A percentile compares a stretch with the other conserved stretches of the same genome.
Evolutionary conservation across 495 filamentous ascomycete genomes (phyloP).

Genomic region (Aspergillus wentii): DNA sequence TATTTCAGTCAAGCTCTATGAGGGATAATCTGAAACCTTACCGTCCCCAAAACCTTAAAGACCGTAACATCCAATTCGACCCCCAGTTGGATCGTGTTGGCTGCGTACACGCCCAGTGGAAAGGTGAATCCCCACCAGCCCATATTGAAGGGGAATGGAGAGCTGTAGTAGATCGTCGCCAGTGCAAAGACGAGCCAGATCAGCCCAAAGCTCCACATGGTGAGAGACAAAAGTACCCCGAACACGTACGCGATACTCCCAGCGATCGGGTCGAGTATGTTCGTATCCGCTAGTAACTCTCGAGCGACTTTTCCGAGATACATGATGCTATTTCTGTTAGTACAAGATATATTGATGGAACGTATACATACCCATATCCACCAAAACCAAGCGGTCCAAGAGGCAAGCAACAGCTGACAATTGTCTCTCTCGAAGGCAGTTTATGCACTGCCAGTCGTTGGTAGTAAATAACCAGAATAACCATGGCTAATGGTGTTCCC

Average conservation of each 20-base stretch:
- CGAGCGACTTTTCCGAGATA: conserved; percentile 39
- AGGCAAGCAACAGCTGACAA: conserved; percentile 44
- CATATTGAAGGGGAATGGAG: conserved; percentile 55
- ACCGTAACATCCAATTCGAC: conserved; percentile 41
- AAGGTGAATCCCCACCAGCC: conserved; percentile 62
- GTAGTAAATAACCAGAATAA: conserved; percentile 44
- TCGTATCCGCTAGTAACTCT: conserved; percentile 19
- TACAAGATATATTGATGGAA: background rate
- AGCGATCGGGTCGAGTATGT: conserved; percentile 20
- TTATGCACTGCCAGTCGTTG: conserved; percentile 41
- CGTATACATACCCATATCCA: conserved; percentile 34
- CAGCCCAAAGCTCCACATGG: conserved; percentile 47
- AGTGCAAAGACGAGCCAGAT: conserved; percentile 47
- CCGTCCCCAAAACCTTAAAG: conserved; percentile 46
- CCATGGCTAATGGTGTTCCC: conserved; percentile 36
- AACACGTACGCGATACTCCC: conserved; percentile 37
- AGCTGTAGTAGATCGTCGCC: conserved; percentile 27
- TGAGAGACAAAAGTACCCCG: conserved; percentile 34
- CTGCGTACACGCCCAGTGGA: conserved; percentile 50
- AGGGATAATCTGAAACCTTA: conserved; percentile 17
- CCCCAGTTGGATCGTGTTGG: conserved; percentile 41
- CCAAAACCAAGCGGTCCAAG: conserved; percentile 44
- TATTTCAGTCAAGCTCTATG: background rate
- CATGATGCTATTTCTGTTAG: conserved; percentile 22
- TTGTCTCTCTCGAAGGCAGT: conserved; percentile 38